phyloP scores from a whole-genome alignment of 352 stramenopile species.

The Pythium diclinum region DNA sequence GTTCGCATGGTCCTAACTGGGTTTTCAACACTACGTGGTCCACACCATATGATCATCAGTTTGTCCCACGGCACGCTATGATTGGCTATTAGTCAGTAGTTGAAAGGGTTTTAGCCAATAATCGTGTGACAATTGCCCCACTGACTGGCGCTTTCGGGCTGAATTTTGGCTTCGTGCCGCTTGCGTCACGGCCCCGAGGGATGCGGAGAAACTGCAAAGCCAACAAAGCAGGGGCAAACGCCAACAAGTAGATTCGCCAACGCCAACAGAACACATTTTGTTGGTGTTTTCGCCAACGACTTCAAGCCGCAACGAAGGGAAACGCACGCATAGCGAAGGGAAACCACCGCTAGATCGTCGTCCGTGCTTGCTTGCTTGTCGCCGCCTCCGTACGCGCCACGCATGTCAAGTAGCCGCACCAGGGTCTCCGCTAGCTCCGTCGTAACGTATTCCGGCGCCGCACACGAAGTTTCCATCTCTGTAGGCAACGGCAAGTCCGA shows the following conservation, averaged over 20 bases:
- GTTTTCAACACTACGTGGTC: background rate
- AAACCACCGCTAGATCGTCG: background rate
- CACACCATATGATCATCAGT: background rate
- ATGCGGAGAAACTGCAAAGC: slow-evolving; percentile 5
- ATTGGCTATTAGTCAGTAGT: background rate
- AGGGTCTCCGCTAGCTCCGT: background rate
- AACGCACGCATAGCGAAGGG: background rate
- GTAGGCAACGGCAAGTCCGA: background rate
- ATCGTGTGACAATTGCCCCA: background rate
- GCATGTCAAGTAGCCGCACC: background rate
- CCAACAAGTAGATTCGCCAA: slow-evolving; percentile 8
- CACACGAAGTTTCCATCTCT: background rate
- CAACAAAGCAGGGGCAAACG: background rate
- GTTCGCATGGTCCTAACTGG: background rate
- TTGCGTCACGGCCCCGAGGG: slow-evolving; percentile 10
- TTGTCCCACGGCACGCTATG: background rate
- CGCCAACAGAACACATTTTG: slow-evolving; percentile 1
- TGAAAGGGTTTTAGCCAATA: background rate
- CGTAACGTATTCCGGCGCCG: slow-evolving; percentile 4
- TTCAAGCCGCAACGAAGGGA: background rate
- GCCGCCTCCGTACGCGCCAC: background rate
- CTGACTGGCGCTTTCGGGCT: background rate
- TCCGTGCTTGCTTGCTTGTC: background rate
- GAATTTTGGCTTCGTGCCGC: slow-evolving; percentile 7
- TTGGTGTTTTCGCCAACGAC: slow-evolving; percentile 1